phyloP scores from a whole-genome alignment of 2,329 filamentous ascomycete genomes.

The Neofusicoccum ribis region DNA sequence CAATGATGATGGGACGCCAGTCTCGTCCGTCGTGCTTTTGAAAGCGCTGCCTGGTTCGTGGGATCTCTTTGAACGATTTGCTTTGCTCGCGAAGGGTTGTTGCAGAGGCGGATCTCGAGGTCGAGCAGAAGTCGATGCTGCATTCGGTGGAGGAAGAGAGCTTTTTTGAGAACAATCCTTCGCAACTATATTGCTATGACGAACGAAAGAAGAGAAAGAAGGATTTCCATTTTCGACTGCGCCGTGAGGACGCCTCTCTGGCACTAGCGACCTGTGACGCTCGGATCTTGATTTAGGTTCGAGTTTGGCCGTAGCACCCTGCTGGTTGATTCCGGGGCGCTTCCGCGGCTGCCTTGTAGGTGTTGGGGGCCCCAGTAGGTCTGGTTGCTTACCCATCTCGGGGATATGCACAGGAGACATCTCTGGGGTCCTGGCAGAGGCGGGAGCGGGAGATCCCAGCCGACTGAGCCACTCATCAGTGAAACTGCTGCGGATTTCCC shows the following conservation, averaged over 20 bases:
- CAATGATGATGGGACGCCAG: neutral
- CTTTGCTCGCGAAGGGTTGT: neutral
- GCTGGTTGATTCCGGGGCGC: neutral
- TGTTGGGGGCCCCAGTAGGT: neutral
- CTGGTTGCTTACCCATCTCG: neutral
- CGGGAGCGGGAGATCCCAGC: neutral
- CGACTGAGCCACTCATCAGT: constrained; percentile 10
- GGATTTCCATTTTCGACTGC: neutral
- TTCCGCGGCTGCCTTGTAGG: neutral
- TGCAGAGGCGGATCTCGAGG: neutral
- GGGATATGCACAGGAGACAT: neutral
- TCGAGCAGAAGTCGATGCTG: neutral
- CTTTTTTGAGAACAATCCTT: neutral
- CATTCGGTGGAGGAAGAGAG: neutral
- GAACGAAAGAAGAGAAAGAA: neutral
- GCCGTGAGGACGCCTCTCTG: neutral
- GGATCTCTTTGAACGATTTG: too few species aligned
- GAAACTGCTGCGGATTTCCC: constrained; percentile 13
- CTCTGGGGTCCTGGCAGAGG: neutral
- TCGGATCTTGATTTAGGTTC: neutral
- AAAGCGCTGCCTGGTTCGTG: neutral
- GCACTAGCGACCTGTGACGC: neutral
- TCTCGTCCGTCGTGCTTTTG: neutral
- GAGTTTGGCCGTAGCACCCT: neutral
- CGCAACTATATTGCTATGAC: neutral